These are phyloP conservation scores for Seiridium cupressi DNA, from an alignment of 2,329 filamentous ascomycete species.

Conservation along the genomic window DNA sequence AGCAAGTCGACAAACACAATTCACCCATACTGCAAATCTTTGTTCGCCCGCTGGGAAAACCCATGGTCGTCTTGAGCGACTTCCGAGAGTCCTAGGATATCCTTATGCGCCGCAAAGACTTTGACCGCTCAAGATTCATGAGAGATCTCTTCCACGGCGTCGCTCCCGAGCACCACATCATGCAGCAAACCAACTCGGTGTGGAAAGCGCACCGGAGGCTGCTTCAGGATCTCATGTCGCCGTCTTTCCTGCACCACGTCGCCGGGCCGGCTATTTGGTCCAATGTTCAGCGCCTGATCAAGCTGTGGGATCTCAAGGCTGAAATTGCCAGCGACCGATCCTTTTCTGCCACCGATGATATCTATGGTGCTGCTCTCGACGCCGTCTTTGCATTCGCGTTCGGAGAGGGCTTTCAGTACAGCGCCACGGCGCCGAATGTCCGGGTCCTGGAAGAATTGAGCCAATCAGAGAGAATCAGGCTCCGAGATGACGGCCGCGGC, in stretches of 20 bases:
- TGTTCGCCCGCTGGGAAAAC: slow-evolving; percentile 27
- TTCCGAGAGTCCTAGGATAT: slow-evolving; percentile 32
- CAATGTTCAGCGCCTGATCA: slow-evolving; percentile 21
- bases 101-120: slow-evolving; percentile 29
- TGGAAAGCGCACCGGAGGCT: slow-evolving; percentile 28
- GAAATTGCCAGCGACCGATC: slow-evolving; percentile 29
- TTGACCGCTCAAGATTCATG: slow-evolving; percentile 25
- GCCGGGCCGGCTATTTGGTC: slow-evolving; percentile 28
- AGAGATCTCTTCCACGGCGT: slow-evolving; percentile 16
- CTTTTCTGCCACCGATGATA: slow-evolving; percentile 22
- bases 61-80: slow-evolving; percentile 29
- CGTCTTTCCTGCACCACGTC: slow-evolving; percentile 29
- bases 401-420: slow-evolving; percentile 4
- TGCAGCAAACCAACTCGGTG: slow-evolving; percentile 23
- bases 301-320: slow-evolving; percentile 30
- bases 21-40: slow-evolving; percentile 33
- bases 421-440: neutral
- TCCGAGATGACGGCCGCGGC: neutral
- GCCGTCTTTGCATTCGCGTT: slow-evolving; percentile 13
- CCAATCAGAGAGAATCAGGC: neutral
- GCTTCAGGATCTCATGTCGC: slow-evolving; percentile 35
- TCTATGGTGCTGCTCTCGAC: slow-evolving; percentile 12
- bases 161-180: slow-evolving; percentile 26
- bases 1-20: slow-evolving; percentile 5
- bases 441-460: neutral